Percentiles rank a stretch among this genome's conserved stretches.
These are phyloP conservation scores for Onygenales sp. DNA, from an alignment of 2,329 filamentous ascomycete genomes.

Conservation along the genomic window DNA sequence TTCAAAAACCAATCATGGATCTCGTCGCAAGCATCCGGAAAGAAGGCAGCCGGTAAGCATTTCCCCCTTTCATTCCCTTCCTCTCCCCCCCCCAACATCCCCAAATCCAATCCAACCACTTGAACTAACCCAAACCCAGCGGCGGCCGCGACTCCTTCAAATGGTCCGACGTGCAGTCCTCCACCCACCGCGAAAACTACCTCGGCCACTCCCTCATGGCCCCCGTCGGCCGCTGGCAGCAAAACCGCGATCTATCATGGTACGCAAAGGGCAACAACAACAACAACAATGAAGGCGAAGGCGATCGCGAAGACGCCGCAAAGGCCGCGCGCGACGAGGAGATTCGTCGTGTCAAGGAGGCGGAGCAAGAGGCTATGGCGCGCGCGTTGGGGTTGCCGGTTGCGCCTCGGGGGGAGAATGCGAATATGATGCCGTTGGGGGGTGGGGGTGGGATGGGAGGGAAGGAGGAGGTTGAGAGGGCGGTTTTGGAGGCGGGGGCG, in stretches of 20 bases:
- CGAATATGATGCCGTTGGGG: constrained; percentile 53
- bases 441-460: constrained; percentile 34
- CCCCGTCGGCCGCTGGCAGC: constrained; percentile 85
- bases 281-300: constrained; percentile 34
- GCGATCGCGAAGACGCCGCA: constrained; percentile 41
- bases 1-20: constrained; percentile 58
- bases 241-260: constrained; percentile 60
- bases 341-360: constrained; percentile 73
- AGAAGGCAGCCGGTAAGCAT: constrained; percentile 59
- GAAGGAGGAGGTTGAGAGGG: constrained; percentile 44
- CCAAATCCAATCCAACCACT: constrained; percentile 5
- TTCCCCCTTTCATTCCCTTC: too few species aligned
- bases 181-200: constrained; percentile 78
- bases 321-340: constrained; percentile 61
- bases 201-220: constrained; percentile 89
- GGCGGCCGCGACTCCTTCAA: constrained; percentile 87
- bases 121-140: constrained; percentile 30
- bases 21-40: constrained; percentile 88
- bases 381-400: constrained; percentile 71
- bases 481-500: constrained; percentile 34
- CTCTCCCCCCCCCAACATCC: neutral
- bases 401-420: constrained; percentile 54
- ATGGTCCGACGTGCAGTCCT: constrained; percentile 88
- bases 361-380: constrained; percentile 84
- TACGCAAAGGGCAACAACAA: constrained; percentile 52